Percentiles rank a stretch among this genome's conserved stretches.
Evolutionary conservation across 2,329 filamentous ascomycete genomes (phyloP).

Genomic region (Diplodia mutila): DNA sequence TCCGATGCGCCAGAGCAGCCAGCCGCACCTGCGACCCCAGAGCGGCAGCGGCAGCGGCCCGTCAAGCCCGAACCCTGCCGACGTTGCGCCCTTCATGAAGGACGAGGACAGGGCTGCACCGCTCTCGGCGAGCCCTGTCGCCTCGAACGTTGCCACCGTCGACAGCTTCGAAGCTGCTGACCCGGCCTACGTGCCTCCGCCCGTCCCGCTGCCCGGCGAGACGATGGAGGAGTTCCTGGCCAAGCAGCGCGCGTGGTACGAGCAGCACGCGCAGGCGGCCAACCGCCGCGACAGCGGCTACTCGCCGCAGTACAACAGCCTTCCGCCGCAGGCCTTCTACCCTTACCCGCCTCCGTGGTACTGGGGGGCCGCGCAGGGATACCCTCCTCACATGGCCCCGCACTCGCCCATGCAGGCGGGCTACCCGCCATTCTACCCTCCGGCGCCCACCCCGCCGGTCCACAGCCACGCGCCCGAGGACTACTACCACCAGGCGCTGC

Average conservation of each 20-base stretch:
- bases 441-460: neutral
- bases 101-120: neutral
- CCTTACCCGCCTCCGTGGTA: conserved; percentile 15
- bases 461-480: conserved; percentile 5
- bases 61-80: conserved; percentile 2
- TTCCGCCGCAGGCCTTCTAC: conserved; percentile 14
- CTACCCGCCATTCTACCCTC: conserved; percentile 2
- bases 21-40: conserved; percentile 6
- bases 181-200: neutral
- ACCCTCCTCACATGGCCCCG: neutral
- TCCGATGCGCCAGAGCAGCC: neutral
- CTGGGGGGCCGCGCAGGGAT: neutral
- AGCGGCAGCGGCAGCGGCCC: neutral
- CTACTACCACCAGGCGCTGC: conserved; percentile 22
- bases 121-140: neutral
- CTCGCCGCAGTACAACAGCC: conserved; percentile 8
- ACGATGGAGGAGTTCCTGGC: conserved; percentile 14
- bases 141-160: conserved; percentile 3
- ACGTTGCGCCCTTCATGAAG: neutral
- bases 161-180: conserved; percentile 4
- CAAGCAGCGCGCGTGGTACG: conserved; percentile 14
- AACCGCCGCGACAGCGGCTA: conserved; percentile 20
- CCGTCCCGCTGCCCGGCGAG: neutral
- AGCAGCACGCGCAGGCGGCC: conserved; percentile 1
- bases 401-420: neutral